Evolutionary conservation across 805 yeast genomes (phyloP).

Genomic region (Ogataea pini): DNA sequence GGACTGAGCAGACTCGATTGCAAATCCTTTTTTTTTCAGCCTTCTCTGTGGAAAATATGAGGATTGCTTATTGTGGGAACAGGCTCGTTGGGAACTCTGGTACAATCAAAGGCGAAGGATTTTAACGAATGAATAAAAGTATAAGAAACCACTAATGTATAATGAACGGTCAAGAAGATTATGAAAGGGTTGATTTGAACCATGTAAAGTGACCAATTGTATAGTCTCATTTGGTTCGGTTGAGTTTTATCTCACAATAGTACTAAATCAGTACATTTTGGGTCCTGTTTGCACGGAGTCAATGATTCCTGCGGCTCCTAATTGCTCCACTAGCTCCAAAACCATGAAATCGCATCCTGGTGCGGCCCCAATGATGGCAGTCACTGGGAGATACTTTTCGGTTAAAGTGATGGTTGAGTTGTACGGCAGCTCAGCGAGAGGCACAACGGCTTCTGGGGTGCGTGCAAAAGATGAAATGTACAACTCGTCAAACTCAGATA

Average conservation of each 20-base stretch:
- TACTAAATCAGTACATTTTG: slow-evolving; percentile 6
- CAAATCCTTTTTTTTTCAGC: no score
- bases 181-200: neutral
- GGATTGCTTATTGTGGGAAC: no score
- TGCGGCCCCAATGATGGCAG: slow-evolving; percentile 17
- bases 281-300: slow-evolving; percentile 8
- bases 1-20: no score
- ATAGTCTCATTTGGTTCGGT: no score
- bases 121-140: no score
- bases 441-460: slow-evolving; percentile 17
- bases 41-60: no score
- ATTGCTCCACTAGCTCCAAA: slow-evolving; percentile 10
- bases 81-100: no score
- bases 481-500: slow-evolving; percentile 12
- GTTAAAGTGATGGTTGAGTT: slow-evolving; percentile 16
- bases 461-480: slow-evolving; percentile 17
- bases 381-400: slow-evolving; percentile 15
- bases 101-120: no score
- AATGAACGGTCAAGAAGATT: no score
- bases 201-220: neutral
- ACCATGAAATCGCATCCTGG: slow-evolving; percentile 19
- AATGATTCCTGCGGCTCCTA: slow-evolving; percentile 11
- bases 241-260: no score
- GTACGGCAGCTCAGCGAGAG: slow-evolving; percentile 14
- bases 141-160: no score